phyloP scores from a whole-genome alignment of 2,329 filamentous ascomycete genomes.

The Pseudogymnoascus sp. region DNA sequence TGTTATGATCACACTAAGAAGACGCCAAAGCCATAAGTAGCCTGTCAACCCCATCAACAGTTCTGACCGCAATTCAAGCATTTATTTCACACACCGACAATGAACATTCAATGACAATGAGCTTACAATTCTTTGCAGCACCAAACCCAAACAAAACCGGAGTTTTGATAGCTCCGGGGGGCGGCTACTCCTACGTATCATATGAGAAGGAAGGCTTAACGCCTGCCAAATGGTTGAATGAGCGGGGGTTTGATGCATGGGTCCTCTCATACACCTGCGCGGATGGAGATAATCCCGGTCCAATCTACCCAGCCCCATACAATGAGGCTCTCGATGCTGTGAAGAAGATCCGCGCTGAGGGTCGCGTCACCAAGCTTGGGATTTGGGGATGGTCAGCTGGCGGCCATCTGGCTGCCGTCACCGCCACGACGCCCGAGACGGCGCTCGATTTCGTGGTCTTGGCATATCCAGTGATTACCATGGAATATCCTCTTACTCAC shows the following conservation, averaged over 20 bases:
- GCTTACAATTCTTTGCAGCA: neutral
- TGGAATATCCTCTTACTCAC: conserved; percentile 19
- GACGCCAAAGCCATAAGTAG: neutral
- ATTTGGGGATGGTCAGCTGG: conserved; percentile 25
- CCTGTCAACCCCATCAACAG: conserved; percentile 2
- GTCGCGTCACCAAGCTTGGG: conserved; percentile 19
- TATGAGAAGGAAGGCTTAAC: conserved; percentile 19
- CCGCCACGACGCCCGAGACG: conserved; percentile 18
- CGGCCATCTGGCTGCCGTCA: conserved; percentile 22
- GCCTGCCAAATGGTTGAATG: conserved; percentile 22
- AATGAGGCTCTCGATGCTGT: conserved; percentile 20
- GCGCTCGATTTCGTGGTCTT: conserved; percentile 24
- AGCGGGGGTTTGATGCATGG: conserved; percentile 21
- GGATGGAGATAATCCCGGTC: conserved; percentile 7
- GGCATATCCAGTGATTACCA: conserved; percentile 24
- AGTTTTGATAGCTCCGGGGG: conserved; percentile 23
- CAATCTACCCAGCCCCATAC: conserved; percentile 20
- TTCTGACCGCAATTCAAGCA: neutral
- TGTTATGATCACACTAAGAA: neutral
- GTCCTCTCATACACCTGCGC: conserved; percentile 22
- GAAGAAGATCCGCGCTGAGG: conserved; percentile 15
- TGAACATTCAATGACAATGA: neutral
- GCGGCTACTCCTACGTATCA: conserved; percentile 22
- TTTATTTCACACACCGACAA: neutral
- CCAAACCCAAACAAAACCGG: conserved; percentile 13